Conservation (phyloP, 2,329 filamentous ascomycete genomes). For the Myrmaecium sp. region DNA sequence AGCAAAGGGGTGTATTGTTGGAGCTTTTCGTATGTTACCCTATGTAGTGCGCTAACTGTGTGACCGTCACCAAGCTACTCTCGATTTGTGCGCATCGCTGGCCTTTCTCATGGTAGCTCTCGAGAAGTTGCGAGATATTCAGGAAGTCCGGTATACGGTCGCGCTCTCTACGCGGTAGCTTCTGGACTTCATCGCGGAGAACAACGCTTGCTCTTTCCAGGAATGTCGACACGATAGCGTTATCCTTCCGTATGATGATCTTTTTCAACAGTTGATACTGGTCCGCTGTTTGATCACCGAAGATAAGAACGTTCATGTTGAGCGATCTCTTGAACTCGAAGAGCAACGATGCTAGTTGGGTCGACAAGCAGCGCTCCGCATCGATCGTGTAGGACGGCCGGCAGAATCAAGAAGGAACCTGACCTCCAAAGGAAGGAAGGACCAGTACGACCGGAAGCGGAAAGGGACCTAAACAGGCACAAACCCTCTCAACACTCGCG, state of each 20-base stretch:
- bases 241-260: conserved; percentile 30
- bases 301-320: conserved; percentile 39
- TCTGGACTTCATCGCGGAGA: conserved; percentile 42
- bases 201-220: conserved; percentile 40
- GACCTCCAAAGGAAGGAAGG: too few species aligned
- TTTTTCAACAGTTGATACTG: conserved; percentile 44
- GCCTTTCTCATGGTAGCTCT: conserved; percentile 42
- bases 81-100: conserved; percentile 46
- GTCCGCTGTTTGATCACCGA: conserved; percentile 56
- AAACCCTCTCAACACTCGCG: too few species aligned
- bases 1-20: conserved; percentile 10
- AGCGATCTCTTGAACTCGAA: too few species aligned
- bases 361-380: too few species aligned
- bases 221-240: conserved; percentile 45
- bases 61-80: conserved; percentile 45
- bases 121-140: conserved; percentile 46
- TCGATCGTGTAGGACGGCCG: too few species aligned
- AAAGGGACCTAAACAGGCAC: too few species aligned
- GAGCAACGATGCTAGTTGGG: too few species aligned
- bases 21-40: conserved; percentile 31
- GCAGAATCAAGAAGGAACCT: too few species aligned
- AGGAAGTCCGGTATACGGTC: conserved; percentile 44
- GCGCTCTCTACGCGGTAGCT: conserved; percentile 39
- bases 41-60: conserved; percentile 52
- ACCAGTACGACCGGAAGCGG: too few species aligned